Conservation (phyloP, 1,139 yeast species). For the Lodderomyces parapsilosis region DNA sequence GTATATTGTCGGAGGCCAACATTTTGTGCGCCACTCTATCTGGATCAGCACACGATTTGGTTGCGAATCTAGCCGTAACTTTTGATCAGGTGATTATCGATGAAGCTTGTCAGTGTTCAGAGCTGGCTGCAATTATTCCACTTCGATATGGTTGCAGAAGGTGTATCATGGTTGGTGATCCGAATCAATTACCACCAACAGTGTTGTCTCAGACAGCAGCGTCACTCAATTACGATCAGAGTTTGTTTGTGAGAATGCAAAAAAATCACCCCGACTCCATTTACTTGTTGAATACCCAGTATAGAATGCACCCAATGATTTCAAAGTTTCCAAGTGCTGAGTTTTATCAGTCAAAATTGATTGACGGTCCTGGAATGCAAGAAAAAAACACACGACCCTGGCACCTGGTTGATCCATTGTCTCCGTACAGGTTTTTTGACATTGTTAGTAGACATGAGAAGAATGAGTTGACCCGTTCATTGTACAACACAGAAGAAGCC, state of each 20-base stretch:
- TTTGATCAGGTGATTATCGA: constrained; percentile 96
- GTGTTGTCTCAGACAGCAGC: constrained; percentile 93
- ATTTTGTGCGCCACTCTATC: constrained; percentile 91
- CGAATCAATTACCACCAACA: constrained; percentile 97
- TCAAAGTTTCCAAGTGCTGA: constrained; percentile 82
- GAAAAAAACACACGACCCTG: constrained; percentile 63
- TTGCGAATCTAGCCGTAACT: constrained; percentile 68
- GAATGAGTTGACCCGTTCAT: constrained; percentile 63
- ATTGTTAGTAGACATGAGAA: constrained; percentile 64
- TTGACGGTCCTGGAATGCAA: constrained; percentile 75
- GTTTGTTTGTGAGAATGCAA: constrained; percentile 93
- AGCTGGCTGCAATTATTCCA: constrained; percentile 88
- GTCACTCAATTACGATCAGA: constrained; percentile 77
- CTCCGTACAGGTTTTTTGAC: constrained; percentile 82
- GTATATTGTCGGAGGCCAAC: constrained; percentile 73
- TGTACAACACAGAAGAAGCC: constrained; percentile 71
- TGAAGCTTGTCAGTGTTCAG: constrained; percentile 98
- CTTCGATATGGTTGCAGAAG: constrained; percentile 86
- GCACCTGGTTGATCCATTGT: constrained; percentile 57
- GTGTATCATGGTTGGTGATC: constrained; percentile 99
- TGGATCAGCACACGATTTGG: constrained; percentile 89
- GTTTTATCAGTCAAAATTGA: constrained; percentile 70
- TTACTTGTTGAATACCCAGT: constrained; percentile 86
- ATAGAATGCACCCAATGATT: constrained; percentile 96
- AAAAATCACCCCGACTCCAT: constrained; percentile 59